Base-by-base conservation (phyloP, 2,329 filamentous ascomycete genomes). In the Colletotrichum lentis region DNA sequence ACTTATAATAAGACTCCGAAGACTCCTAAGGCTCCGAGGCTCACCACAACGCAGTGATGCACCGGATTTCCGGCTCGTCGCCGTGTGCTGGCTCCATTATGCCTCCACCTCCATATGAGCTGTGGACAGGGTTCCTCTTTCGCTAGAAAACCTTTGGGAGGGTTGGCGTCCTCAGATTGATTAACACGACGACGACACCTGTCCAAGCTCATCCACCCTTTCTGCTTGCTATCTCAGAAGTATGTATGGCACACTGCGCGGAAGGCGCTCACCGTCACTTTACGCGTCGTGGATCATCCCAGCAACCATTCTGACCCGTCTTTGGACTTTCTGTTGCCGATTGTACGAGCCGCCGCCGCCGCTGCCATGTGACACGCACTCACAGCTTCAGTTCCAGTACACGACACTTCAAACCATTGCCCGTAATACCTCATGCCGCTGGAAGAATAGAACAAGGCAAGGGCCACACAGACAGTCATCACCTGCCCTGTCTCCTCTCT, bases 221-320 rank as follows among this genome's bases (percentile, higher is more conserved):
- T 31, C 27, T 31, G 27, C 27, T 31, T 31, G 27, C 27, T 31
- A 2, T 7, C 27, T 7, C 27, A 31, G 27, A 31, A 31, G 7
- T 31, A 6, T 31, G 27, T 31, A 31, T 31, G 27, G 6, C 27
- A 49, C 60, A 37, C 53, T 39, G n/a, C n/a, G 64, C 43, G 31
- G 59, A 64, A 53, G n/a, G 22, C 53, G 37, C 46, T 64, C 60
- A 67, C 64, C 64, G 60, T 67, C 60, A 64, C 27, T 64, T 50
- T 50, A 11, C n/a, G 43, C 27, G 31, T 49, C 61, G 54, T 65
- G 65, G 62, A 68, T 68, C 62, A 68, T 60, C 65, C 65, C 43
- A 27, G 65, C 62, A 50, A 43, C 50, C 54, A 35, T 31, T 60
- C 39, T 24, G 16, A 64, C 41, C 41, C 35, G 44, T 37, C 49